A percentile compares a stretch with the other conserved stretches of the same genome.
Conservation (phyloP, 176 grass and related monocot genomes). For the Secale cereale region DNA sequence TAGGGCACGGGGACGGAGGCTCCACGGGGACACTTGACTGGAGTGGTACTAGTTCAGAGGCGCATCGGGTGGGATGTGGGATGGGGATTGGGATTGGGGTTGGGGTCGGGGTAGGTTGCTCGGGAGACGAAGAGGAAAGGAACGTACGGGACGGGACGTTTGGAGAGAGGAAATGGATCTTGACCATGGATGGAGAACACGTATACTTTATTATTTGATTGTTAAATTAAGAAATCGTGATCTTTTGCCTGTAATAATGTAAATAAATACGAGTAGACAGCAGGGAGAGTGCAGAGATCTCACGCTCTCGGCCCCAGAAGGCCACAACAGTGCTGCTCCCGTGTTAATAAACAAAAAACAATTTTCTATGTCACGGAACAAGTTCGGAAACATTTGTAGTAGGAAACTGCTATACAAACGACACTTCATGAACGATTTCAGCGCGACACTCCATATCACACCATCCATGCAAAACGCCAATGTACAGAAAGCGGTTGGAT, state of each 20-base stretch:
- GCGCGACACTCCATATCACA: no score
- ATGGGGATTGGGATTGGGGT: neutral
- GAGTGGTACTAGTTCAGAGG: neutral
- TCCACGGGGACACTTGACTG: neutral
- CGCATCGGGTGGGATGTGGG: neutral
- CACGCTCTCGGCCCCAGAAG: neutral
- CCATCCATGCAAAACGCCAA: no score
- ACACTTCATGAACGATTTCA: no score
- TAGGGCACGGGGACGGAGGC: no score
- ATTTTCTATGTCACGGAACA: no score
- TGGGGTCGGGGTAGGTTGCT: neutral
- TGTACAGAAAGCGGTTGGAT: no score
- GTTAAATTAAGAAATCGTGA: neutral
- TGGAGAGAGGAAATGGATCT: constrained; percentile 19
- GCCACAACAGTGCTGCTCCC: neutral
- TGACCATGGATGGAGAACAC: neutral
- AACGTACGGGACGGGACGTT: neutral
- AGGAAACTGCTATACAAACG: no score
- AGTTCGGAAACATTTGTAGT: no score
- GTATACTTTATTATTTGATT: neutral
- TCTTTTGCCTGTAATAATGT: neutral
- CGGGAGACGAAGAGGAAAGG: neutral
- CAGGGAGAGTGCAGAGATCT: neutral
- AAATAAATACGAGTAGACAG: neutral
- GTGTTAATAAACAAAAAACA: no score